A percentile compares a stretch with the other conserved stretches of the same genome.
Conservation (phyloP, 2,329 filamentous ascomycete genomes). For the Xylaria sp. region DNA sequence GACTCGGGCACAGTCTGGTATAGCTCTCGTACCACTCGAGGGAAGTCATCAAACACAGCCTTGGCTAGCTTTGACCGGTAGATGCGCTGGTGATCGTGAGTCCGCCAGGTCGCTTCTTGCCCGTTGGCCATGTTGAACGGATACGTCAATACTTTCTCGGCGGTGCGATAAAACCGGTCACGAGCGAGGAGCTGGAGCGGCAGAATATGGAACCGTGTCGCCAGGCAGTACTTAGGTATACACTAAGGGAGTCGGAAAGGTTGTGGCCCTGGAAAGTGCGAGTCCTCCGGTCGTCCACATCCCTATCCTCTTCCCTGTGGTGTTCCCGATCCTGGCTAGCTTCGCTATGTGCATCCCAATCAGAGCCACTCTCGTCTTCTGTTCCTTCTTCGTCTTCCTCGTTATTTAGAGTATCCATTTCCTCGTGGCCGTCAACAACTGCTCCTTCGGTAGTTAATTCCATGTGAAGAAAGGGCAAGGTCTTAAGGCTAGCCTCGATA, state of each 20-base stretch:
- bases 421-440: constrained; percentile 1
- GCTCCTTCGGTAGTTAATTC: background rate
- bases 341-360: background rate
- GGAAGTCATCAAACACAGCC: constrained; percentile 38
- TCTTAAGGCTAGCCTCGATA: constrained; percentile 18
- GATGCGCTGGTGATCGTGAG: constrained; percentile 19
- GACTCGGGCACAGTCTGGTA: constrained; percentile 37
- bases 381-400: constrained; percentile 5
- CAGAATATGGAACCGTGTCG: constrained; percentile 52
- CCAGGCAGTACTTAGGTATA: constrained; percentile 54
- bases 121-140: background rate
- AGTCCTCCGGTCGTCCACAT: constrained; percentile 9
- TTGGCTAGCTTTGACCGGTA: constrained; percentile 23
- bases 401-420: background rate
- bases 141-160: constrained; percentile 29
- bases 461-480: constrained; percentile 16
- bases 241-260: constrained; percentile 40
- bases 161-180: constrained; percentile 48
- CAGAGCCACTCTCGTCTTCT: background rate
- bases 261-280: constrained; percentile 22
- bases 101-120: constrained; percentile 1
- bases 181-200: constrained; percentile 48
- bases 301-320: background rate
- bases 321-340: background rate
- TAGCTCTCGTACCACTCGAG: constrained; percentile 44